Conservation (phyloP, 2,329 filamentous ascomycete species). For the Fusarium coffeatum region DNA sequence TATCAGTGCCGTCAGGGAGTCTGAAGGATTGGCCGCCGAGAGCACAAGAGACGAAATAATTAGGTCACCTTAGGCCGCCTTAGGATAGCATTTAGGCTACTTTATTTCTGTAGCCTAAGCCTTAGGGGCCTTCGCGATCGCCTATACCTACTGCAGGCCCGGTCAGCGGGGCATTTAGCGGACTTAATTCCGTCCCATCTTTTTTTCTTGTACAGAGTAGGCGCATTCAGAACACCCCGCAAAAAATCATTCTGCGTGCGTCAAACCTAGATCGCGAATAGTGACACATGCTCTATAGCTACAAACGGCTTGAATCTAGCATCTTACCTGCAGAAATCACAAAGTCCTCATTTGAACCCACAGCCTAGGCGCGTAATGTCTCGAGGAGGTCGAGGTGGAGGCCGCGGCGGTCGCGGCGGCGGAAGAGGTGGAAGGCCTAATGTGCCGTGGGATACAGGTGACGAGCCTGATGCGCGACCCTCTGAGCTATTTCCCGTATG, state of each 20-base stretch:
- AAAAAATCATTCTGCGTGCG: slow-evolving; percentile 38
- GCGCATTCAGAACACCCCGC: slow-evolving; percentile 39
- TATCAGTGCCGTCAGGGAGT: background rate
- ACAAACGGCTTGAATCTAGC: background rate
- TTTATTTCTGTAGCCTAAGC: background rate
- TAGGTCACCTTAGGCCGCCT: background rate
- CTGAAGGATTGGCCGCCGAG: background rate
- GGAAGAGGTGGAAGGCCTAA: slow-evolving; percentile 59
- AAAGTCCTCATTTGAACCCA: background rate
- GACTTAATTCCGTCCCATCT: slow-evolving; percentile 35
- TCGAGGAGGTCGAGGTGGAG: slow-evolving; percentile 64
- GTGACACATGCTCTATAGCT: background rate
- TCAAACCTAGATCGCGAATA: slow-evolving; percentile 29
- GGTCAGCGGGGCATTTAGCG: slow-evolving; percentile 32
- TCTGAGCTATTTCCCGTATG: slow-evolving; percentile 70
- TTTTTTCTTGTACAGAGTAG: slow-evolving; percentile 3
- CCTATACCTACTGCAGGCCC: background rate
- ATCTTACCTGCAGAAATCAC: background rate
- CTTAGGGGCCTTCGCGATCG: background rate
- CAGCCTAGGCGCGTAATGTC: slow-evolving; percentile 56
- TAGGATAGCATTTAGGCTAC: background rate
- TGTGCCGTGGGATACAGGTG: slow-evolving; percentile 64
- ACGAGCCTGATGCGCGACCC: slow-evolving; percentile 67
- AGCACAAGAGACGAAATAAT: background rate
- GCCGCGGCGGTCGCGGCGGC: slow-evolving; percentile 62